A percentile compares a stretch with the other conserved stretches of the same genome.
These are phyloP conservation scores for Taiozyma onychis DNA, from an alignment of 1,139 yeast species.

Conservation along the genomic window DNA sequence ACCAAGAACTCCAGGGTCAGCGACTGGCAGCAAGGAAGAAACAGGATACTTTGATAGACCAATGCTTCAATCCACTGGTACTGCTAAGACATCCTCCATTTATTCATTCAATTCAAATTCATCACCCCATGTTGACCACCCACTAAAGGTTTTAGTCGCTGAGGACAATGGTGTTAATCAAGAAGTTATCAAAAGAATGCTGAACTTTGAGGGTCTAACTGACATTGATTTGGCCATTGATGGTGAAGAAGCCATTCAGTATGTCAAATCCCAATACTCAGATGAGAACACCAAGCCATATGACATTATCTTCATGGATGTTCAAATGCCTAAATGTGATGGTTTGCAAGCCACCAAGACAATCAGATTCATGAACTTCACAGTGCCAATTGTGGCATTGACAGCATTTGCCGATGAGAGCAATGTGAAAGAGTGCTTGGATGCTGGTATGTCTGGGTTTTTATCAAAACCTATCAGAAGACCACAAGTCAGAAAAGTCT, in stretches of 20 bases:
- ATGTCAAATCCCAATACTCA: constrained; percentile 5
- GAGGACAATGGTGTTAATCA: constrained; percentile 92
- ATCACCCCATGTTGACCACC: neutral
- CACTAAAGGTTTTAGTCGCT: constrained; percentile 69
- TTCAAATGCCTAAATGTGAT: constrained; percentile 92
- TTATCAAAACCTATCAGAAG: constrained; percentile 83
- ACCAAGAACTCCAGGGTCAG: neutral
- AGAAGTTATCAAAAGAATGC: constrained; percentile 83
- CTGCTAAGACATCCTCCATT: constrained; percentile 27
- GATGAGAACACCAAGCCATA: constrained; percentile 14
- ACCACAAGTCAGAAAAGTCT: constrained; percentile 48
- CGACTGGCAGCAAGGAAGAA: neutral
- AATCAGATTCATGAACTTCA: constrained; percentile 63
- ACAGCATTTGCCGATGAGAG: constrained; percentile 93
- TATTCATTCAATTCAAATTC: constrained; percentile 7
- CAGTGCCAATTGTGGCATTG: constrained; percentile 80
- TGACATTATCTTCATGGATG: constrained; percentile 89
- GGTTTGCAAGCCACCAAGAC: constrained; percentile 77
- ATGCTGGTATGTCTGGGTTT: constrained; percentile 84
- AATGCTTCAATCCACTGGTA: constrained; percentile 33
- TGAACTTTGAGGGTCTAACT: constrained; percentile 68
- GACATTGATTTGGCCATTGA: constrained; percentile 75
- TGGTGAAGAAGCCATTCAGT: constrained; percentile 80
- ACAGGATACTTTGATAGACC: constrained; percentile 27
- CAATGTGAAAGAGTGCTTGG: constrained; percentile 70